Conservation (phyloP, 257 asterid species). For the Scutellaria minor region DNA sequence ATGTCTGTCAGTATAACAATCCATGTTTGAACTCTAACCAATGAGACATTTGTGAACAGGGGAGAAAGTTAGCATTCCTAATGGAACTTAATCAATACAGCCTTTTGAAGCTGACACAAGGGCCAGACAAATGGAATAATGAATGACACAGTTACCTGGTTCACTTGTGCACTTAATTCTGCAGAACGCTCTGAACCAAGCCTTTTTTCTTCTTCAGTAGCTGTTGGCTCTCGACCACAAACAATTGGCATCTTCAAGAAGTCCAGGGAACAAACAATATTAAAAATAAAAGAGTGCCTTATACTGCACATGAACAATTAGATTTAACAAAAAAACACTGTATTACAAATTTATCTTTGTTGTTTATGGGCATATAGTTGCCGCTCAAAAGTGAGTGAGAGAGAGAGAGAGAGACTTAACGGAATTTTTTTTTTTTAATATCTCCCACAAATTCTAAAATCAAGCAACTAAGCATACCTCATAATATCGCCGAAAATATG, state of each 20-base stretch:
- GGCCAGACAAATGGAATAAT: constrained; percentile 14
- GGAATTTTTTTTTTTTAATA: not conserved
- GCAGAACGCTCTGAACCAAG: constrained; percentile 87
- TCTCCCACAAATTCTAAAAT: constrained; percentile 25
- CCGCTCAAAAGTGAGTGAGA: constrained; percentile 21
- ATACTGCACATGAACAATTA: constrained; percentile 21
- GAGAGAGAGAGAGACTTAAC: not conserved
- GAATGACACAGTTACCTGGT: constrained; percentile 62
- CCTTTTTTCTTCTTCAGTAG: constrained; percentile 81
- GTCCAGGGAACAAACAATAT: constrained; percentile 29
- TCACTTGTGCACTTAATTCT: constrained; percentile 85
- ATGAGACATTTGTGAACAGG: constrained; percentile 24
- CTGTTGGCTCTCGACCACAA: constrained; percentile 91
- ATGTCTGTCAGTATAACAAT: constrained; percentile 26
- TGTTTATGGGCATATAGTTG: constrained; percentile 16
- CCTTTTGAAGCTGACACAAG: constrained; percentile 13
- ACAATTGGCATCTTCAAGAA: constrained; percentile 74
- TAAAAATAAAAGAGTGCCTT: constrained; percentile 29
- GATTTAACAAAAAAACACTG: constrained; percentile 25
- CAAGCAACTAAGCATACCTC: constrained; percentile 63
- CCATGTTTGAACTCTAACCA: constrained; percentile 15
- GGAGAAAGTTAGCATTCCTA: constrained; percentile 30
- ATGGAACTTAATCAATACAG: constrained; percentile 22
- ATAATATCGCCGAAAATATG: constrained; percentile 85
- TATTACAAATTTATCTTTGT: constrained; percentile 9